Evolutionary conservation across 2,329 filamentous ascomycete species (phyloP), one percentile per base, ranked within the genome.

Genomic region (Talaromyces sp.): DNA sequence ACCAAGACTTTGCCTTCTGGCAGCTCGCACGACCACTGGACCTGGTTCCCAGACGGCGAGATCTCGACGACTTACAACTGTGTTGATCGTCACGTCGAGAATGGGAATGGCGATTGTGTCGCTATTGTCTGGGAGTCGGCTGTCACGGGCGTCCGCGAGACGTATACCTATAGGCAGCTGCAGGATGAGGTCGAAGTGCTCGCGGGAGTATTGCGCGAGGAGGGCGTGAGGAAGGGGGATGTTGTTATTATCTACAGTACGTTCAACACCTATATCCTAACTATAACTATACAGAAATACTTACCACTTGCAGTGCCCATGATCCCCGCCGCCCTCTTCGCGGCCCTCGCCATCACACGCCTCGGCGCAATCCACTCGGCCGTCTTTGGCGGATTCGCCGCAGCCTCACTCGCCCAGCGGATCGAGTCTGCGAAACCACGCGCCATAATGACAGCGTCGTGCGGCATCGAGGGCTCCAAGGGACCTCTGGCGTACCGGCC

Each of bases 41-140:
- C 86, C 64, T 97, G 93, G 93, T 97, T 96, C 67, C 85, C 90
- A 0, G 90, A 86, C 64, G 93, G 92, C 63, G 87, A 94, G 77
- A 90, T 97, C 66, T 94, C 89, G 43, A 96, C 91, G 0, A 91
- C 89, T 66, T 96, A 91, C 79, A 97, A 97, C 73, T 95, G 91
- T 71, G 79, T 97, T 14, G 92, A 96, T 74, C 83, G 92, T 14
- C 92, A 97, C 75, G 91, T 97, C n/a, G 77, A 84, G 38, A 85
- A 84, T 6, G 91, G 92, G n/a, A 80, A 87, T 65, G 92, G 92
- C 14, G 81, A 88, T 52, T 78, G 83, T 55, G 81, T 87, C 0
- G 93, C 92, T 24, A 89, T 97, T 61, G 85, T 89, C 67, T 97
- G 90, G 81, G 92, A 97, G 72, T 93, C 89, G 65, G 91, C 92